These are phyloP conservation scores for Eremothecium cymbalariae DNA, from an alignment of 1,139 yeast genomes.

Conservation along the genomic window DNA sequence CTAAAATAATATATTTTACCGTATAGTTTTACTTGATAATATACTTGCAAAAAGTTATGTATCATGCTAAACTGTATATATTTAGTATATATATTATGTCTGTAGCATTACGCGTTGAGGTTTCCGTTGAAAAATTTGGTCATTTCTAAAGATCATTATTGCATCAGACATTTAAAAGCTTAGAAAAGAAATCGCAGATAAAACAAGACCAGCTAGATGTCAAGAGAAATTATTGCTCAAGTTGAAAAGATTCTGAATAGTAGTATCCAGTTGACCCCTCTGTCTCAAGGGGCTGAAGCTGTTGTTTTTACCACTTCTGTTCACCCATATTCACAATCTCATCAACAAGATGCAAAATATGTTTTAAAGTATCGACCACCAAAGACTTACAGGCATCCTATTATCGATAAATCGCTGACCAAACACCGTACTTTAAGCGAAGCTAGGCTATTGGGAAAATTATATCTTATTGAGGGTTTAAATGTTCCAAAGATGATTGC, in stretches of 20 bases:
- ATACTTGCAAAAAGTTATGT: no score
- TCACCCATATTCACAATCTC: conserved; percentile 57
- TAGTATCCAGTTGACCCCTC: conserved; percentile 42
- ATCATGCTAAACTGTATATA: no score
- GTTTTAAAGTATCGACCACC: conserved; percentile 83
- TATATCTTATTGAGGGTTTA: conserved; percentile 45
- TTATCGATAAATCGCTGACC: conserved; percentile 66
- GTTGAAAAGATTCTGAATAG: conserved; percentile 40
- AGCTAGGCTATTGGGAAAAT: conserved; percentile 62
- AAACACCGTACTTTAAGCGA: conserved; percentile 79
- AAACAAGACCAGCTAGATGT: no score
- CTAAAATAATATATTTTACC: no score
- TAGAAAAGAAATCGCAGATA: no score
- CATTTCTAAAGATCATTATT: no score
- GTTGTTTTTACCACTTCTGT: conserved; percentile 54
- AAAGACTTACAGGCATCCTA: conserved; percentile 82
- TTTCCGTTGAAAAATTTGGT: no score
- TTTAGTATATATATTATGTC: no score
- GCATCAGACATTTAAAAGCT: no score
- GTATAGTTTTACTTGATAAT: no score
- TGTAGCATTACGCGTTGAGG: no score
- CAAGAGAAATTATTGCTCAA: conserved; percentile 31
- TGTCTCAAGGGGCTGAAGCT: conserved; percentile 97
- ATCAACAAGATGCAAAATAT: conserved; percentile 28
- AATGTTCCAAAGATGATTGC: conserved; percentile 62